A percentile compares a stretch with the other conserved stretches of the same genome.
phyloP scores from a whole-genome alignment of 148 eudicot genomes.

The Persicaria maculosa region DNA sequence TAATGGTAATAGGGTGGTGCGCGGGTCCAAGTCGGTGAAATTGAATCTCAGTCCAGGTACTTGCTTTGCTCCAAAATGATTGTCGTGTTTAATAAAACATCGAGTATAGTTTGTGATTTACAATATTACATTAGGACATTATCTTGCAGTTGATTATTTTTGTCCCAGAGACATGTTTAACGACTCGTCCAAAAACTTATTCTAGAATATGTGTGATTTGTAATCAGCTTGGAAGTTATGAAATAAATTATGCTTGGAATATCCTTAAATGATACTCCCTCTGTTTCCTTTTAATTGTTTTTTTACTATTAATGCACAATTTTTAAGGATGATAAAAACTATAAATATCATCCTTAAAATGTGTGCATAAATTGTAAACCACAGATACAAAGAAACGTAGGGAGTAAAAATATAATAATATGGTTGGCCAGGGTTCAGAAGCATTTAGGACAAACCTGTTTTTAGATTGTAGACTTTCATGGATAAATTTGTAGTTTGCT shows the following conservation, averaged over 20 bases:
- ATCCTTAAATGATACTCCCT: neutral
- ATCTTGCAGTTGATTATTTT: neutral
- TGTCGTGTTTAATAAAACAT: neutral
- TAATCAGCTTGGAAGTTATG: neutral
- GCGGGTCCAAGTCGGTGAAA: slow-evolving; percentile 31
- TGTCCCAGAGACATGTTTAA: neutral
- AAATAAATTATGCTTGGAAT: neutral
- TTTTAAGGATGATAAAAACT: too few relatives aligned
- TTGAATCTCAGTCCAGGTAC: slow-evolving; percentile 39
- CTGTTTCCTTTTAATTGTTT: too few relatives aligned
- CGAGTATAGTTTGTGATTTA: neutral
- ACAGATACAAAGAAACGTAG: neutral
- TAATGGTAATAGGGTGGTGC: slow-evolving; percentile 30
- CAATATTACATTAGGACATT: neutral
- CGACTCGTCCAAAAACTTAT: neutral
- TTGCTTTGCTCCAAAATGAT: neutral
- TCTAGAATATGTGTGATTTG: neutral
- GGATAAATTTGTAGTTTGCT: neutral
- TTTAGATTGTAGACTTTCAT: neutral
- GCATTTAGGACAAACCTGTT: neutral
- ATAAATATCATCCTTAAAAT: too few relatives aligned
- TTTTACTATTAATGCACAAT: too few relatives aligned
- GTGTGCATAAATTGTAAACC: too few relatives aligned
- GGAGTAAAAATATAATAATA: neutral
- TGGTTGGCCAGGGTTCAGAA: neutral